Conservation (phyloP, 768 basidiomycete genomes). For the Suillus alpinus region DNA sequence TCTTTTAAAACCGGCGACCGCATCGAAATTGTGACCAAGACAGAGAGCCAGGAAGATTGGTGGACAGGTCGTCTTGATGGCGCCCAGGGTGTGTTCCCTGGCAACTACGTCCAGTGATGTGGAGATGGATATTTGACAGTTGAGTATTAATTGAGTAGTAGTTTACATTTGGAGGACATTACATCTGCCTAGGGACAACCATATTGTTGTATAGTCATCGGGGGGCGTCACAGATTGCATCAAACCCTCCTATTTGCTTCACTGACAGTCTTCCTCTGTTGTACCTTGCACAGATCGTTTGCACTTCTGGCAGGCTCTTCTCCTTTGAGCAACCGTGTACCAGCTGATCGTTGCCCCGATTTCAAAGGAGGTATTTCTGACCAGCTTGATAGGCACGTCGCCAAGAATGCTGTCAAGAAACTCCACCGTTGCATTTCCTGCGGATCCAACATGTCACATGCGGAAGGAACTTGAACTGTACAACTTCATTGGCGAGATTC, state of each 20-base stretch:
- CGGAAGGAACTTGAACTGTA: slow-evolving; percentile 10
- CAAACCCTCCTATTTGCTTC: background rate
- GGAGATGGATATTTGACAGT: background rate
- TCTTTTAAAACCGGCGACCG: slow-evolving; percentile 86
- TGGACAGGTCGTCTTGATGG: slow-evolving; percentile 93
- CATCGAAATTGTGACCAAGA: slow-evolving; percentile 86
- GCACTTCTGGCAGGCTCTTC: slow-evolving; percentile 17
- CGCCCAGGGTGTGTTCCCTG: slow-evolving; percentile 86
- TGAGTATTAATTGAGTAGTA: background rate
- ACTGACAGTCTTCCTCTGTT: background rate
- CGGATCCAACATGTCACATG: background rate
- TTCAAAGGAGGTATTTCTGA: slow-evolving; percentile 6
- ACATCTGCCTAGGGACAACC: background rate
- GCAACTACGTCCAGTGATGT: slow-evolving; percentile 40
- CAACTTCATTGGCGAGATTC: slow-evolving; percentile 11
- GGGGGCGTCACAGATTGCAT: background rate
- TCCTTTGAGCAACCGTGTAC: slow-evolving; percentile 14
- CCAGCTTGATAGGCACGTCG: slow-evolving; percentile 10
- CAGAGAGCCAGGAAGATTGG: slow-evolving; percentile 88
- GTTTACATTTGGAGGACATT: background rate
- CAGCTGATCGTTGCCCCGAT: slow-evolving; percentile 17
- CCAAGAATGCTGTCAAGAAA: slow-evolving; percentile 15
- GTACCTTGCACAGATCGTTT: background rate
- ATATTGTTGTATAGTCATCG: background rate
- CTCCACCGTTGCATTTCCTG: slow-evolving; percentile 7